phyloP scores from a whole-genome alignment of 2,329 filamentous ascomycete genomes.

The Sclerotinia subarctica region DNA sequence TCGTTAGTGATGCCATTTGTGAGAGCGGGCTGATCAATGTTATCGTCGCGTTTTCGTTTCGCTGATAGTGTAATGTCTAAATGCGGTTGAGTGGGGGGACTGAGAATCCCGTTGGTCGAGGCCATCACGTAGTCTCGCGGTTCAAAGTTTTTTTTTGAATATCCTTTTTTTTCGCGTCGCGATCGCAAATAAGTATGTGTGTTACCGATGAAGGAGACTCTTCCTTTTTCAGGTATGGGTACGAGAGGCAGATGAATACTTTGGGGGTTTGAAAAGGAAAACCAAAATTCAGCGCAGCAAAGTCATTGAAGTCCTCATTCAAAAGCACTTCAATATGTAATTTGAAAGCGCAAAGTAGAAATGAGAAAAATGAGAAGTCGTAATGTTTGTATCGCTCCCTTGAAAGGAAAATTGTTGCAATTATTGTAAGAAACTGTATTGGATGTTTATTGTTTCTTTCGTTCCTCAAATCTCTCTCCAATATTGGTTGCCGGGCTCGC shows the following conservation, averaged over 20 bases:
- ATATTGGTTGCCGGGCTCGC: conserved; percentile 6
- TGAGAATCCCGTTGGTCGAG: conserved; percentile 44
- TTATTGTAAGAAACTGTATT: background rate
- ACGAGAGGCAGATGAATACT: background rate
- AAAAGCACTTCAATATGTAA: background rate
- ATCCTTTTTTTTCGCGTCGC: conserved; percentile 27
- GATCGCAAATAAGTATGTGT: conserved; percentile 24
- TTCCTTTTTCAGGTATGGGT: conserved; percentile 9
- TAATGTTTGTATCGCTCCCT: background rate
- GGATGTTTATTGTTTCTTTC: conserved; percentile 7
- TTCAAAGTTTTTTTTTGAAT: conserved; percentile 18
- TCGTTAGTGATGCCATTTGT: conserved; percentile 30
- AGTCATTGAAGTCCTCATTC: conserved; percentile 18
- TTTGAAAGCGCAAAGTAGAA: conserved; percentile 1
- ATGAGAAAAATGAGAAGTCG: background rate
- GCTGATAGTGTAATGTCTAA: conserved; percentile 40
- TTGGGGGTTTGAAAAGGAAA: conserved; percentile 6
- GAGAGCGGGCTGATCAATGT: conserved; percentile 40
- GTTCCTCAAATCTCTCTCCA: background rate
- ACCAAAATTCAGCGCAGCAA: conserved; percentile 13
- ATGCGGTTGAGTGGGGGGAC: conserved; percentile 38
- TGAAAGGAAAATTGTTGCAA: background rate
- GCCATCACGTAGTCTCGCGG: conserved; percentile 33
- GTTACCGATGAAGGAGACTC: conserved; percentile 18
- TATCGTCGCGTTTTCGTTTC: conserved; percentile 59